Evolutionary conservation across 495 filamentous ascomycete genomes (phyloP).

Genomic region (Acidomyces sp.): DNA sequence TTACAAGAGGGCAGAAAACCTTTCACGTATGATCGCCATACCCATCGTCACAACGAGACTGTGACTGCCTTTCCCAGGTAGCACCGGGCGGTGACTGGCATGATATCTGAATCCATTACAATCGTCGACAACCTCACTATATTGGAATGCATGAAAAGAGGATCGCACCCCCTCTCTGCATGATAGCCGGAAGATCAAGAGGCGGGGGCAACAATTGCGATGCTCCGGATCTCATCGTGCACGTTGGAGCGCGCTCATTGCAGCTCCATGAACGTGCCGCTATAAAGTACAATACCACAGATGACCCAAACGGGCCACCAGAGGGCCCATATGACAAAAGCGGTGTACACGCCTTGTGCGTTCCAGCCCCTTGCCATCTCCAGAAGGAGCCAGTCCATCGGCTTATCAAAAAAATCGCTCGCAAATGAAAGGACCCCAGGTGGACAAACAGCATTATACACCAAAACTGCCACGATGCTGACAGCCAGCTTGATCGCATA

Average conservation of each 20-base stretch:
- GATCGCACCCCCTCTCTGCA: too few relatives aligned
- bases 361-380: conserved; percentile 83
- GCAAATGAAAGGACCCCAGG: conserved; percentile 45
- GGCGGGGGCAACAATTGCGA: too few relatives aligned
- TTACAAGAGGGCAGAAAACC: too few relatives aligned
- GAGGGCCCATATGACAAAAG: conserved; percentile 87
- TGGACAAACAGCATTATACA: conserved; percentile 40
- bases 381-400: conserved; percentile 45
- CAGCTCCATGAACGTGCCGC: background rate
- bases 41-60: too few relatives aligned
- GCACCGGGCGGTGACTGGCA: too few relatives aligned
- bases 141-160: too few relatives aligned
- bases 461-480: background rate
- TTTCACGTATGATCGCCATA: too few relatives aligned
- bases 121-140: too few relatives aligned
- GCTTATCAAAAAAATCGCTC: conserved; percentile 29
- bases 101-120: too few relatives aligned
- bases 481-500: conserved; percentile 1
- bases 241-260: background rate
- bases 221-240: too few relatives aligned
- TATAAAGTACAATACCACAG: conserved; percentile 25
- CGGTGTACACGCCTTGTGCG: conserved; percentile 81
- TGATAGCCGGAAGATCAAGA: too few relatives aligned
- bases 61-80: too few relatives aligned
- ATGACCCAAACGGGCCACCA: conserved; percentile 97